Conservation (phyloP, 306 rosid genomes). For the Fagus crenata region DNA sequence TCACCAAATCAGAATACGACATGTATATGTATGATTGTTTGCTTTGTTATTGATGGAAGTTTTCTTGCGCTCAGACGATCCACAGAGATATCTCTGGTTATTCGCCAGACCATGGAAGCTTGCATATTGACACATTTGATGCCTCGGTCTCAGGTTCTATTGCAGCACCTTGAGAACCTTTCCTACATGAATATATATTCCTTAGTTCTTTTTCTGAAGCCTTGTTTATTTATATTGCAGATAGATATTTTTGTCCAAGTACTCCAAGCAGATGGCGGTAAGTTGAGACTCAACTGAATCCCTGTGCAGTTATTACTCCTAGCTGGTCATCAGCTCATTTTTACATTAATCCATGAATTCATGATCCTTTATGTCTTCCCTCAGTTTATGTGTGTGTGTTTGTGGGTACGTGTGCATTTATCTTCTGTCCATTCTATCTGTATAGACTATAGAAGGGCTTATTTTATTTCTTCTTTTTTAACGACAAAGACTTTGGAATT, state of each 20-base stretch:
- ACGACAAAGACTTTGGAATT: not conserved
- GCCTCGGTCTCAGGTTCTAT: constrained; percentile 88
- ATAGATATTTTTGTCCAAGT: constrained; percentile 92
- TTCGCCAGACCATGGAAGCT: constrained; percentile 89
- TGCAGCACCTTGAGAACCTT: constrained; percentile 26
- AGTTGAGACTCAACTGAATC: constrained; percentile 18
- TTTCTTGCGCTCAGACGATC: constrained; percentile 67
- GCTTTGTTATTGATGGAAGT: constrained; percentile 22
- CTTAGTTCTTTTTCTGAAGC: constrained; percentile 26
- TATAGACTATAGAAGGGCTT: not conserved
- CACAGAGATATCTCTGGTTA: constrained; percentile 86
- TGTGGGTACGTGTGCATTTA: too few species aligned
- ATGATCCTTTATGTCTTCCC: not conserved
- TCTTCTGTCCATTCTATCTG: too few species aligned
- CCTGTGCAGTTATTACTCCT: not conserved
- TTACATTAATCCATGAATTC: not conserved
- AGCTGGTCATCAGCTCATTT: not conserved
- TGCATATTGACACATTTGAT: constrained; percentile 77
- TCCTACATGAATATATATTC: constrained; percentile 8
- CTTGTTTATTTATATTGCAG: constrained; percentile 42
- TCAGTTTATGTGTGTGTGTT: not conserved
- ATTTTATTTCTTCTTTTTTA: not conserved
- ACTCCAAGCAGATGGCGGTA: constrained; percentile 98
- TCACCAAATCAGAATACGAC: not conserved
- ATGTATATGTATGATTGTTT: not conserved